Evolutionary conservation across 257 asterid genomes (phyloP).

Genomic region (Knoxia roxburghii): DNA sequence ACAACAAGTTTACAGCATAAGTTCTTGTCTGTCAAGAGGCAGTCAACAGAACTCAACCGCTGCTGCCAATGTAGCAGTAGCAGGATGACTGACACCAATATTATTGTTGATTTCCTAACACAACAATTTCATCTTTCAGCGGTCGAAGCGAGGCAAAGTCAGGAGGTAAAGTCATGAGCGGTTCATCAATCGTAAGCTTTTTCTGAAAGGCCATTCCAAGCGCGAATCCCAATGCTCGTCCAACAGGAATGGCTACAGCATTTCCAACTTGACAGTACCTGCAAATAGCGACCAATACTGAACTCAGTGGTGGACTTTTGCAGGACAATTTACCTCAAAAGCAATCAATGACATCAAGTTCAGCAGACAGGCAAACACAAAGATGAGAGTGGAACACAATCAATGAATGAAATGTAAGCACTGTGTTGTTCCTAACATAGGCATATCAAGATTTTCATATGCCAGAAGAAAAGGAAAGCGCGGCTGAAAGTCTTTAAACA

Average conservation of each 20-base stretch:
- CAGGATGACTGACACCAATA: background rate
- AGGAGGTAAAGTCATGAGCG: conserved; percentile 51
- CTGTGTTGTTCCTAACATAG: background rate
- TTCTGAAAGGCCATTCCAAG: conserved; percentile 68
- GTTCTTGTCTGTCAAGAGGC: too few species aligned
- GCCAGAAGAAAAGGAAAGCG: background rate
- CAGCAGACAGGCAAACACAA: background rate
- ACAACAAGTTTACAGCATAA: too few species aligned
- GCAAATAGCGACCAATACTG: background rate
- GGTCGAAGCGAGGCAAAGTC: conserved; percentile 42
- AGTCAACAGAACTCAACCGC: too few species aligned
- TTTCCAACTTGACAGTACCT: conserved; percentile 77
- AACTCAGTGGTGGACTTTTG: background rate
- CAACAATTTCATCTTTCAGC: conserved; percentile 23
- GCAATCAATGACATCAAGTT: background rate
- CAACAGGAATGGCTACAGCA: conserved; percentile 77
- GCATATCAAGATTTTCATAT: background rate
- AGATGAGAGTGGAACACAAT: background rate
- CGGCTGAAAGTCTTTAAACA: background rate
- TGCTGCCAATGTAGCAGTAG: background rate
- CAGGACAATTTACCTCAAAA: background rate
- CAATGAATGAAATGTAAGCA: background rate
- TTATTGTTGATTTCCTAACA: conserved; percentile 12
- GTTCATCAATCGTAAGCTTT: conserved; percentile 49
- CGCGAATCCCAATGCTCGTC: conserved; percentile 63